Evolutionary conservation across 352 stramenopile species (phyloP), one percentile per base, ranked within the genome.

Genomic region (Aphanomyces euteiches): DNA sequence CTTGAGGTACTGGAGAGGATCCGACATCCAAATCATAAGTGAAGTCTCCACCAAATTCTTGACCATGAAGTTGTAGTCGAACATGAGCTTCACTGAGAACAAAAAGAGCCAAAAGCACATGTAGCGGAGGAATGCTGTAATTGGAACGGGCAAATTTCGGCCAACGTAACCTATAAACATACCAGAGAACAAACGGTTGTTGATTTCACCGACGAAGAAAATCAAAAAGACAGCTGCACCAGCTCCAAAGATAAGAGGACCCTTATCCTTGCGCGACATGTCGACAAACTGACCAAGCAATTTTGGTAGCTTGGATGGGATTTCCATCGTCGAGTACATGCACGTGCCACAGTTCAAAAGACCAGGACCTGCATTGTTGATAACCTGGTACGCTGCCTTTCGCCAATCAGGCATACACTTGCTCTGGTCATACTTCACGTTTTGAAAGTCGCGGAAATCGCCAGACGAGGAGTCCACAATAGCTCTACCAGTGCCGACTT

Each of bases 21-120:
- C 78, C 7, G 84, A 80, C 66, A 90, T 88, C 86, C 86, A 94
- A 56, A 95, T 92, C 60, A 95, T 92, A 45, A 95, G 72, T 28
- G 87, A 88, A 15, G 87, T 92, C 67, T 95, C 87, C 15, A 95
- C 85, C n/a, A 95, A 70, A 21, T 69, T 78, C 74, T 95, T 95
- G 59, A 95, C 66, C 77, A 95, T 90, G 43, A 90, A 92, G 73
- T 92, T 83, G 77, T 95, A 95, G 66, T 92, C 85, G 74, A 95
- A 92, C 15, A 76, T 85, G 15, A 95, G 72, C 67, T 95, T 95
- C 74, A 84, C 78, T 4, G 79, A 1, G 65, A 90, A 90, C 47
- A 95, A 45, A 8, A 91, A 64, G 3, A 95, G 38, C 87, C 85
- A 95, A 60, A 95, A 95, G 74, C 87, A 95, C 57, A 78, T 73